A percentile compares a stretch with the other conserved stretches of the same genome.
Conservation (phyloP, 2,329 filamentous ascomycete species). For the Colletotrichum abscissum region DNA sequence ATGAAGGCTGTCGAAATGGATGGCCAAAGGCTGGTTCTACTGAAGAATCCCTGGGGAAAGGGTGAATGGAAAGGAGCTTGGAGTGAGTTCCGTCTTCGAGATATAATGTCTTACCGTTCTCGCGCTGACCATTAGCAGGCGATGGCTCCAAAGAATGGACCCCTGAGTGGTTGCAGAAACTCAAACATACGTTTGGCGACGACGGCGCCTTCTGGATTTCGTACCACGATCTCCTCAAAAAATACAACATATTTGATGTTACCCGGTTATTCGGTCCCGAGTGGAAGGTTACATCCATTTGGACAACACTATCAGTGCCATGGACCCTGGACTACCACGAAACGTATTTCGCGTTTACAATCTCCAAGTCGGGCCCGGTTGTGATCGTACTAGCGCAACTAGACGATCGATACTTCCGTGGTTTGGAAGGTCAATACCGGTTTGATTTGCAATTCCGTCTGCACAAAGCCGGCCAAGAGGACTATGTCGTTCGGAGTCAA, state of each 20-base stretch:
- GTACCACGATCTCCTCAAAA: constrained; percentile 56
- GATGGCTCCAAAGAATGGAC: constrained; percentile 83
- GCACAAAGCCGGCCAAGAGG: constrained; percentile 60
- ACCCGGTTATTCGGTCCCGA: constrained; percentile 61
- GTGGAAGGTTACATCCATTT: constrained; percentile 61
- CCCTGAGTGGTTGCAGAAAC: constrained; percentile 74
- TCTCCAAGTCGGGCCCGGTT: constrained; percentile 60
- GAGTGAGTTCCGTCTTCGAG: constrained; percentile 54
- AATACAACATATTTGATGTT: constrained; percentile 56
- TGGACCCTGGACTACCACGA: constrained; percentile 68
- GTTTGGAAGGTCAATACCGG: constrained; percentile 66
- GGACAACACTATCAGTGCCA: constrained; percentile 64
- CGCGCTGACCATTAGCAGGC: constrained; percentile 45
- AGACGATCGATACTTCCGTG: constrained; percentile 67
- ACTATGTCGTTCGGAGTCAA: constrained; percentile 67
- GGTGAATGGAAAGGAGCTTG: constrained; percentile 85
- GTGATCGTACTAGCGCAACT: constrained; percentile 69
- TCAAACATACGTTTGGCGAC: constrained; percentile 75
- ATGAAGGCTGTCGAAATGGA: constrained; percentile 69
- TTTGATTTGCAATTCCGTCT: constrained; percentile 67
- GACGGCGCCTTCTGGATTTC: constrained; percentile 68
- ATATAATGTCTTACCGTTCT: not conserved
- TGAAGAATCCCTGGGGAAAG: constrained; percentile 84
- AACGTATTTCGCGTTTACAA: constrained; percentile 62
- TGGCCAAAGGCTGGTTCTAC: constrained; percentile 71